A percentile compares a stretch with the other conserved stretches of the same genome.
phyloP scores from a whole-genome alignment of 163 green algal species.

The Picocystis sp. region DNA sequence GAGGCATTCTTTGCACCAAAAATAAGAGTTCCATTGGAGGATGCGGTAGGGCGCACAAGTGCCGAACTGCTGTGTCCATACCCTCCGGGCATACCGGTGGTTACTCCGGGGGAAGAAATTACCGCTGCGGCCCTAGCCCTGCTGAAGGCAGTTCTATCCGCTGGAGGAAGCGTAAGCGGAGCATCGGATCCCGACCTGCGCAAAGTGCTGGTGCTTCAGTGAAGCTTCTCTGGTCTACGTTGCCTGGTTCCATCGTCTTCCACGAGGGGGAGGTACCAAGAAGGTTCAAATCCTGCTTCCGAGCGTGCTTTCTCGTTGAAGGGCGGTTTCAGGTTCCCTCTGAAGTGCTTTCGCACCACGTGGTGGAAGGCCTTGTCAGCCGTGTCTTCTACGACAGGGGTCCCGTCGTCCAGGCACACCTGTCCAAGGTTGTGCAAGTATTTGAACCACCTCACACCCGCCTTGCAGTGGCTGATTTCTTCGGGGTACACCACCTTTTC shows the following conservation, averaged over 20 bases:
- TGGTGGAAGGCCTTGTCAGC: conserved; percentile 65
- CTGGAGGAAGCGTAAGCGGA: conserved; percentile 37
- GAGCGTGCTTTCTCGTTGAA: conserved; percentile 70
- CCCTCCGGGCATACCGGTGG: conserved; percentile 59
- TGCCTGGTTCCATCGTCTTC: neutral
- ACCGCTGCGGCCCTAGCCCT: conserved; percentile 16
- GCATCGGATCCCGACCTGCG: conserved; percentile 23
- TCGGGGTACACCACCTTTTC: conserved; percentile 54
- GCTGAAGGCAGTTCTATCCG: conserved; percentile 22
- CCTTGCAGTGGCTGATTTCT: conserved; percentile 75
- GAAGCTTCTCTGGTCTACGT: no score
- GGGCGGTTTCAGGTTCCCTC: conserved; percentile 66
- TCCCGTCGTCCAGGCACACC: conserved; percentile 17
- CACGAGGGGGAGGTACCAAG: conserved; percentile 64
- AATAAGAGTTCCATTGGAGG: conserved; percentile 8
- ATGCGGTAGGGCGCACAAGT: conserved; percentile 26
- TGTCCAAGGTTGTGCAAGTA: conserved; percentile 33
- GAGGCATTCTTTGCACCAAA: conserved; percentile 36
- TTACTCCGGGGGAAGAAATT: conserved; percentile 62
- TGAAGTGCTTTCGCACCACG: conserved; percentile 60
- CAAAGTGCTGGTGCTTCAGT: conserved; percentile 22
- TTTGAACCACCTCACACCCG: conserved; percentile 66
- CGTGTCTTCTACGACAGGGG: conserved; percentile 12
- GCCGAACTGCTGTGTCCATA: conserved; percentile 75
- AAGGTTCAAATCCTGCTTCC: conserved; percentile 50